phyloP scores from a whole-genome alignment of 2,329 filamentous ascomycete genomes.

The Aspergillus pseudonomiae region DNA sequence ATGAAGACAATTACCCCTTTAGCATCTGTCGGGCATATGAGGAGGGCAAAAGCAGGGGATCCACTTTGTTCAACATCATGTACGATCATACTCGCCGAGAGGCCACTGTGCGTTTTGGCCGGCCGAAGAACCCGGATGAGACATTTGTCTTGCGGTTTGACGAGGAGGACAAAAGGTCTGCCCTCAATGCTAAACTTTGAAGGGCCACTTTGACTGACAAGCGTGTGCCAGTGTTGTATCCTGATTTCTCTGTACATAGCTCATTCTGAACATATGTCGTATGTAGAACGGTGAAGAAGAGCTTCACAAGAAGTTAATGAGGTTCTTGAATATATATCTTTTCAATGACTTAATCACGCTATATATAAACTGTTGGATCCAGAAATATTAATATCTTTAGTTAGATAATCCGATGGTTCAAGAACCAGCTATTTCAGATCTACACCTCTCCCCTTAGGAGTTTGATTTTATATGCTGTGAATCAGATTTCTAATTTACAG shows the following conservation, averaged over 20 bases:
- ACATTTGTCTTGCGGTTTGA: neutral
- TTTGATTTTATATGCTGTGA: too few species aligned
- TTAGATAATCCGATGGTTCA: neutral
- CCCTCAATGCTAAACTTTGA: neutral
- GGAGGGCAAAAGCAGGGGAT: neutral
- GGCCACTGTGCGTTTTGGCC: neutral
- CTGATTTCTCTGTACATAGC: neutral
- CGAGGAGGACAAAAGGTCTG: neutral
- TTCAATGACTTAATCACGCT: too few species aligned
- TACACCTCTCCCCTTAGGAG: too few species aligned
- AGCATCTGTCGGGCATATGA: neutral
- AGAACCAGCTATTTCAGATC: too few species aligned
- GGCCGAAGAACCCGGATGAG: neutral
- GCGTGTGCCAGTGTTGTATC: neutral
- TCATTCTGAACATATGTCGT: neutral
- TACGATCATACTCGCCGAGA: neutral
- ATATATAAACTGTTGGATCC: too few species aligned
- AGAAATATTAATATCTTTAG: too few species aligned
- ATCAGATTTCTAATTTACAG: too few species aligned
- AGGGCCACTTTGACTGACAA: neutral
- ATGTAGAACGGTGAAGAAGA: neutral
- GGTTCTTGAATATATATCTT: neutral
- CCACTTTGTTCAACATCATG: neutral
- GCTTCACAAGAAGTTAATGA: neutral
- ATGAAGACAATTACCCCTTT: neutral